Percentiles rank a stretch among this genome's conserved stretches.
phyloP scores from a whole-genome alignment of 2,329 filamentous ascomycete genomes.

The Alternaria hordeiaustralica region DNA sequence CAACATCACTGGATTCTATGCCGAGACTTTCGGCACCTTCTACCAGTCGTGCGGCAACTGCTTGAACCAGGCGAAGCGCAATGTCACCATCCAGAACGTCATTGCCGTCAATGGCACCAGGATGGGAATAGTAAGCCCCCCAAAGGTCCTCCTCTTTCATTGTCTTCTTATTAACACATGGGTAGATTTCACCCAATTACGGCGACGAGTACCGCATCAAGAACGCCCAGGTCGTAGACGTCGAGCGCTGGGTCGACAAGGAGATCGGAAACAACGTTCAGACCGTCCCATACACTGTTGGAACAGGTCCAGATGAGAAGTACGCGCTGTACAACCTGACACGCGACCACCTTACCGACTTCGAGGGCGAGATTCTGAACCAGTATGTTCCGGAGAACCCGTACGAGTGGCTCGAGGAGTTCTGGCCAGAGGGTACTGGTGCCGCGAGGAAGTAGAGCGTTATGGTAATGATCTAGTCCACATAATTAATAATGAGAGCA shows the following conservation, averaged over 20 bases:
- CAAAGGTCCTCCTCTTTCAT: neutral
- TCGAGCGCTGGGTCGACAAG: conserved; percentile 32
- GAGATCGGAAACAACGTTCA: conserved; percentile 37
- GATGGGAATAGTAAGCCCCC: conserved; percentile 30
- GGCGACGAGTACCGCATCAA: conserved; percentile 36
- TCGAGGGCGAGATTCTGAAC: conserved; percentile 24
- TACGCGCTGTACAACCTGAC: conserved; percentile 36
- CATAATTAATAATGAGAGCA: neutral
- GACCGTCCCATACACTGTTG: conserved; percentile 33
- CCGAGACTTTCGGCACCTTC: conserved; percentile 34
- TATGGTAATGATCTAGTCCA: neutral
- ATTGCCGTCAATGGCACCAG: conserved; percentile 33
- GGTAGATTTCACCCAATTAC: conserved; percentile 31
- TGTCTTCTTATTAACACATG: neutral
- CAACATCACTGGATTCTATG: conserved; percentile 35
- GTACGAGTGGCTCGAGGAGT: conserved; percentile 31
- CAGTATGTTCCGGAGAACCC: conserved; percentile 28
- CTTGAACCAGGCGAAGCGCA: conserved; percentile 35
- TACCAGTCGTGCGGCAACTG: conserved; percentile 36
- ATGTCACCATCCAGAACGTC: conserved; percentile 35
- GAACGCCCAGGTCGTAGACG: conserved; percentile 24
- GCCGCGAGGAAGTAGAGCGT: neutral
- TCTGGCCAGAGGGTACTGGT: conserved; percentile 22
- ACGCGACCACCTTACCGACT: conserved; percentile 29
- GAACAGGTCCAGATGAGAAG: conserved; percentile 35